Base-by-base conservation (phyloP, 2,329 filamentous ascomycete species). In the Parascedosporium putredinis region DNA sequence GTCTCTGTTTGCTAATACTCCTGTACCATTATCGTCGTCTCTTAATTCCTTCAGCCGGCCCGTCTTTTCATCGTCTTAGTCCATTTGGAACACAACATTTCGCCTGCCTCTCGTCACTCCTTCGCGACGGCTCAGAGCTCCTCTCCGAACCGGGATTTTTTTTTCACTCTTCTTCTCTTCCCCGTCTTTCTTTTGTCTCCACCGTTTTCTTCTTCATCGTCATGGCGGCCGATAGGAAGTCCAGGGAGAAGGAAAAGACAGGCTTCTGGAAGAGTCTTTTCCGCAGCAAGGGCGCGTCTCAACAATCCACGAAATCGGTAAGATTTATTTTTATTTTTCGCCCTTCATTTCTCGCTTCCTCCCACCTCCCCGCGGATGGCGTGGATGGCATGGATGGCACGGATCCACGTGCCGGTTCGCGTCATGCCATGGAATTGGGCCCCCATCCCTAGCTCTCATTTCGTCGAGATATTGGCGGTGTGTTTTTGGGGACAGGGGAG, bases 251-350 rank as follows among this genome's bases (percentile, higher is more conserved):
- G 48, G 66, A 67, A 56, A 71, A 70, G 62, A 71, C 68, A 56
- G 64, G 69, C 45, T 72, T 76, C 53, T 72, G 69, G 70, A 65
- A 67, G 27, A 66, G 65, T 52, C 62, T 80, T 50, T 67, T 79
- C 55, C 70, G 74, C 54, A 70, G 65, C 53, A 68, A 68, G 53
- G 74, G 70, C 25, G 23, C 36, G n/a, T 49, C 47, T 20, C 64
- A 61, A 49, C 62, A 64, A 52, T 55, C 55, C 45, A 57, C 59
- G 36, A 68, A 62, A 55, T 58, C 66, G 52, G 66, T 71, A 59
- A 45, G 51, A 25, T n/a, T n/a, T n/a, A n/a, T n/a, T n/a, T n/a
- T n/a, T 47, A 20, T 20, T 33, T 36, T 22, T 27, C 5, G n/a
- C 23, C 34, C 46, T 29, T 29, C 14, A 38, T 7, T 43, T 51